Evolutionary conservation across 2,329 filamentous ascomycete species (phyloP).

Genomic region (Cryoendolithus antarcticus): DNA sequence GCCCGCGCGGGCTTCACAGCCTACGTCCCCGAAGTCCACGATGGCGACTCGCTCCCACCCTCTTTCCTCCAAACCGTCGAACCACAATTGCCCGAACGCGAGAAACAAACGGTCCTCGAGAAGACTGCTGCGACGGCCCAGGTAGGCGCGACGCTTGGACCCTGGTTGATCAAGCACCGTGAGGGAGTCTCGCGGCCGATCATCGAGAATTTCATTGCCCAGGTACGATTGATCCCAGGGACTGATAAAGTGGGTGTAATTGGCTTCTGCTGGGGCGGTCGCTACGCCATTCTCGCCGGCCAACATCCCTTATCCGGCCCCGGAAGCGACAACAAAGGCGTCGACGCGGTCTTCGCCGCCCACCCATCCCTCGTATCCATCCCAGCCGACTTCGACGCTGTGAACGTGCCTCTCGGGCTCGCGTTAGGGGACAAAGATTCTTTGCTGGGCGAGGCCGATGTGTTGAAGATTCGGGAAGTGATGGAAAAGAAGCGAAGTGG

Average conservation of each 20-base stretch:
- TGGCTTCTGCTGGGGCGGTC: constrained; percentile 38
- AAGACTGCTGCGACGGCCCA: constrained; percentile 30
- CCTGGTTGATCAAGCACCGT: constrained; percentile 33
- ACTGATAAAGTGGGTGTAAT: constrained; percentile 34
- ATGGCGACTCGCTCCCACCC: constrained; percentile 27
- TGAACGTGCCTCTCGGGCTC: constrained; percentile 28
- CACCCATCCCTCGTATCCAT: constrained; percentile 32
- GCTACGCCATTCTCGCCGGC: constrained; percentile 26
- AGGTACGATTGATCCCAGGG: constrained; percentile 26
- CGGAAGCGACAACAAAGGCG: constrained; percentile 20
- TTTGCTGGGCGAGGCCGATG: constrained; percentile 26
- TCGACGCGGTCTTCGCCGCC: constrained; percentile 30
- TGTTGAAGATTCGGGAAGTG: constrained; percentile 29
- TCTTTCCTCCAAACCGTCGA: constrained; percentile 31
- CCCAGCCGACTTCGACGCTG: constrained; percentile 29
- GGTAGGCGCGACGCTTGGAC: constrained; percentile 28
- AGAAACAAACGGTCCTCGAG: constrained; percentile 24
- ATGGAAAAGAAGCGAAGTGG: constrained; percentile 27
- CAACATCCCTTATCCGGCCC: constrained; percentile 13
- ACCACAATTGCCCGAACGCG: constrained; percentile 29
- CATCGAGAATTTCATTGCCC: constrained; percentile 32
- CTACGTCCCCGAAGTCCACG: constrained; percentile 34
- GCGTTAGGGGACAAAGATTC: constrained; percentile 32
- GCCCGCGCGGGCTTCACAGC: constrained; percentile 34
- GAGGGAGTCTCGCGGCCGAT: constrained; percentile 30